Conservation (phyloP, 768 basidiomycete genomes). For the Candolleomyces efflorescens region DNA sequence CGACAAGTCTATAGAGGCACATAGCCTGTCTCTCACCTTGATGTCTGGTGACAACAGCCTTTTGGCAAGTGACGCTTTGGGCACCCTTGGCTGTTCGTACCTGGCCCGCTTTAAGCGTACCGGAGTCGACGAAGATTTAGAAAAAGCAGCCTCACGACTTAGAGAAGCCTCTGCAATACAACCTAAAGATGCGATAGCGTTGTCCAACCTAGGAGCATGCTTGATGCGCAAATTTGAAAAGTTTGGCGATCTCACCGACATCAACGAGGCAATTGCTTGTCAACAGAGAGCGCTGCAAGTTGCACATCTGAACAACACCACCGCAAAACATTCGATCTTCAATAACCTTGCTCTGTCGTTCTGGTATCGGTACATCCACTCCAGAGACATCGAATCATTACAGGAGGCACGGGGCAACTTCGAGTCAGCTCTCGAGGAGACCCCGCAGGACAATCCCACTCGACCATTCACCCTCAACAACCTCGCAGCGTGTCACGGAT, state of each 20-base stretch:
- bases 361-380: constrained; percentile 9
- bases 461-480: neutral
- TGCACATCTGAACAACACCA: neutral
- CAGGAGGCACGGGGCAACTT: neutral
- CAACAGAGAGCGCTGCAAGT: constrained; percentile 8
- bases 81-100: too few relatives aligned
- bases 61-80: too few relatives aligned
- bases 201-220: too few relatives aligned
- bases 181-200: too few relatives aligned
- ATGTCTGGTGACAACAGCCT: too few relatives aligned
- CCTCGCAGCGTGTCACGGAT: neutral
- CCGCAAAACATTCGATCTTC: neutral
- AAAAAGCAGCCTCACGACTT: too few relatives aligned
- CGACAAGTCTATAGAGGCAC: too few relatives aligned
- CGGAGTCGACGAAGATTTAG: too few relatives aligned
- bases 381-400: neutral
- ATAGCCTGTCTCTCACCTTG: too few relatives aligned
- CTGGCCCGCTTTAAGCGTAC: too few relatives aligned
- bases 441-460: neutral
- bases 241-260: constrained; percentile 7
- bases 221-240: too few relatives aligned
- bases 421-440: neutral
- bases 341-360: constrained; percentile 10
- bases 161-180: too few relatives aligned
- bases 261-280: constrained; percentile 10